A percentile compares a stretch with the other conserved stretches of the same genome.
phyloP scores from a whole-genome alignment of 2,329 filamentous ascomycete genomes.

The Colletotrichum chlorophyti region DNA sequence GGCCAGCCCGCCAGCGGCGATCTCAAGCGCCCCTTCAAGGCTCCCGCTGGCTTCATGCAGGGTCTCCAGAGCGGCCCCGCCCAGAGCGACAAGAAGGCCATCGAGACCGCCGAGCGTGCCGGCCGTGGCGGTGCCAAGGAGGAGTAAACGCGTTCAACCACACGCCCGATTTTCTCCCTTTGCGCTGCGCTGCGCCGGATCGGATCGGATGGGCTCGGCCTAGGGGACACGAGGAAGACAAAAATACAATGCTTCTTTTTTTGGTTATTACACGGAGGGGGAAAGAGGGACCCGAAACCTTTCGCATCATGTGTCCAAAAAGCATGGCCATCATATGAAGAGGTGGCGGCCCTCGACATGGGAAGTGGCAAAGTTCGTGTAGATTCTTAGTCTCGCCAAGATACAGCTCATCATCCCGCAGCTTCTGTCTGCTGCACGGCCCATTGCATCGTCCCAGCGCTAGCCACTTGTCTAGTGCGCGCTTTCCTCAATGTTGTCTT shows the following conservation, averaged over 20 bases:
- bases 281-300: too few relatives aligned
- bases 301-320: too few relatives aligned
- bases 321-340: too few relatives aligned
- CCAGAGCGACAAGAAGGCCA: conserved; percentile 91
- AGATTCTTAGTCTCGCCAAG: conserved; percentile 4
- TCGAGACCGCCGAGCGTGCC: conserved; percentile 80
- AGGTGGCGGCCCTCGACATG: not conserved
- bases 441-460: too few relatives aligned
- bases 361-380: not conserved
- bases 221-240: not conserved
- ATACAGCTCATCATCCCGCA: conserved; percentile 7
- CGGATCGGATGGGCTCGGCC: too few relatives aligned
- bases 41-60: conserved; percentile 80
- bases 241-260: too few relatives aligned
- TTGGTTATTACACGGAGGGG: too few relatives aligned
- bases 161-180: not conserved
- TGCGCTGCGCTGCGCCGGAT: not conserved
- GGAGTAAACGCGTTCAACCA: conserved; percentile 65
- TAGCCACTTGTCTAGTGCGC: too few relatives aligned
- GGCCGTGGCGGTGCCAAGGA: conserved; percentile 76
- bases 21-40: conserved; percentile 96
- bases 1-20: conserved; percentile 88
- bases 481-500: too few relatives aligned
- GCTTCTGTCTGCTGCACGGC: not conserved
- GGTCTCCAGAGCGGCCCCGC: conserved; percentile 75